A percentile compares a stretch with the other conserved stretches of the same genome.
phyloP scores from a whole-genome alignment of 768 basidiomycete species.

The Boletus rex-veris region DNA sequence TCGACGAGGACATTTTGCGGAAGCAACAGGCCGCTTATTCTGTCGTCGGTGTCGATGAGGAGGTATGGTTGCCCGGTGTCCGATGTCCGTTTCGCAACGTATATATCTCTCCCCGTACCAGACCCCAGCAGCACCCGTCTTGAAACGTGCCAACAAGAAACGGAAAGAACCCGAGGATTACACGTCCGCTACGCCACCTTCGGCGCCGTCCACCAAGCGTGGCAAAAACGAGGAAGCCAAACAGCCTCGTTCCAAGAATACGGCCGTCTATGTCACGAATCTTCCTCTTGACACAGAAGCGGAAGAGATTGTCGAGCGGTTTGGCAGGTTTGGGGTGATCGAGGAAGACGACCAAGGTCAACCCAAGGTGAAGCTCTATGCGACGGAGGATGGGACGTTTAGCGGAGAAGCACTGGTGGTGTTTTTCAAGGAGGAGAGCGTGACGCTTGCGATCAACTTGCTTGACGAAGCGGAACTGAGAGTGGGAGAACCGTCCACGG shows the following conservation, averaged over 20 bases:
- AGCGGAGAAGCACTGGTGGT: conserved; percentile 95
- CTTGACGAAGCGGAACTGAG: conserved; percentile 91
- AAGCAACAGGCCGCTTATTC: conserved; percentile 96
- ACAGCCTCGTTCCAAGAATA: conserved; percentile 75
- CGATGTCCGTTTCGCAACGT: conserved; percentile 19
- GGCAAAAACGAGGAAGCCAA: conserved; percentile 57
- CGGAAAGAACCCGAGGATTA: conserved; percentile 72
- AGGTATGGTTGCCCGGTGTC: conserved; percentile 48
- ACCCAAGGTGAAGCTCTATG: conserved; percentile 95
- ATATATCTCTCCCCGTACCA: conserved; percentile 33
- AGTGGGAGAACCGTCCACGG: conserved; percentile 68
- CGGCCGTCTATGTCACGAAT: conserved; percentile 84
- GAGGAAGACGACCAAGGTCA: conserved; percentile 90
- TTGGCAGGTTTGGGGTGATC: conserved; percentile 87
- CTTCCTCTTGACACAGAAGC: conserved; percentile 73
- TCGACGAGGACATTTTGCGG: conserved; percentile 82
- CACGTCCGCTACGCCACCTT: conserved; percentile 50
- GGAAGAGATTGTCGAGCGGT: conserved; percentile 80
- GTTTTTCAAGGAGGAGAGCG: conserved; percentile 97
- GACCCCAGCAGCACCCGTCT: conserved; percentile 85
- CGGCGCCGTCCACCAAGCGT: conserved; percentile 63
- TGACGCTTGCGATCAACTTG: conserved; percentile 74
- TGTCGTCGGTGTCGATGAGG: conserved; percentile 89
- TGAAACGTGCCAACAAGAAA: conserved; percentile 78
- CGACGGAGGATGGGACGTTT: conserved; percentile 80